phyloP scores from a whole-genome alignment of 2,329 filamentous ascomycete species.

The Hypocrella siamensis region DNA sequence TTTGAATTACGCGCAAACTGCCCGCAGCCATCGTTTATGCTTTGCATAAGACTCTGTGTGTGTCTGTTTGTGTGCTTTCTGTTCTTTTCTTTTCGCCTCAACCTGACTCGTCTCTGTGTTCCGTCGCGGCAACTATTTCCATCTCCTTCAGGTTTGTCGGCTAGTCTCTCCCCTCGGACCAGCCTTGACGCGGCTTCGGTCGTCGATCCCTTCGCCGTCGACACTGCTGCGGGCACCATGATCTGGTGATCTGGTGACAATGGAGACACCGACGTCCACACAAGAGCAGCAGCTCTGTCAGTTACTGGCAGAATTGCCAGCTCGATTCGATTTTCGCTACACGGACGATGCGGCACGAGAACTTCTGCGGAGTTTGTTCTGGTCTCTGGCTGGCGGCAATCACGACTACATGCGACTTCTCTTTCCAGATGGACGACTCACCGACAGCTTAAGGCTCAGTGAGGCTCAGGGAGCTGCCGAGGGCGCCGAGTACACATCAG shows the following conservation, averaged over 20 bases:
- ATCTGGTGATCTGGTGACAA: conserved; percentile 19
- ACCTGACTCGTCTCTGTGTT: no score
- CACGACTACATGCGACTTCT: conserved; percentile 61
- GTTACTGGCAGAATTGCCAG: conserved; percentile 64
- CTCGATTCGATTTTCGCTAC: conserved; percentile 60
- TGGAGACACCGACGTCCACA: conserved; percentile 41
- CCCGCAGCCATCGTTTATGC: no score
- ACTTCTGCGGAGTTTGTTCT: conserved; percentile 70
- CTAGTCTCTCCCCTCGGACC: background rate
- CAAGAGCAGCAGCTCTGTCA: conserved; percentile 74
- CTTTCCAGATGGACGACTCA: conserved; percentile 61
- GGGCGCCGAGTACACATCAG: conserved; percentile 86
- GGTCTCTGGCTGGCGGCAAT: conserved; percentile 64
- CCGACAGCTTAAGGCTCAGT: conserved; percentile 57
- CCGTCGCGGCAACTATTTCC: no score
- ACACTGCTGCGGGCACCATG: conserved; percentile 9
- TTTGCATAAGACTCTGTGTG: no score
- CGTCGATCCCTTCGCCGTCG: background rate
- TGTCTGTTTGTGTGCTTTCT: no score
- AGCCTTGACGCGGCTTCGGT: no score
- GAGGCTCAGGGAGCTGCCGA: conserved; percentile 85
- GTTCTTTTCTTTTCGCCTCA: no score
- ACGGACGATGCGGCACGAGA: conserved; percentile 52
- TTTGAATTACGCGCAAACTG: no score
- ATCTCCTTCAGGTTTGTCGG: conserved; percentile 1